Conservation (phyloP, 2,329 filamentous ascomycete genomes). For the Byssochlamys sp. region DNA sequence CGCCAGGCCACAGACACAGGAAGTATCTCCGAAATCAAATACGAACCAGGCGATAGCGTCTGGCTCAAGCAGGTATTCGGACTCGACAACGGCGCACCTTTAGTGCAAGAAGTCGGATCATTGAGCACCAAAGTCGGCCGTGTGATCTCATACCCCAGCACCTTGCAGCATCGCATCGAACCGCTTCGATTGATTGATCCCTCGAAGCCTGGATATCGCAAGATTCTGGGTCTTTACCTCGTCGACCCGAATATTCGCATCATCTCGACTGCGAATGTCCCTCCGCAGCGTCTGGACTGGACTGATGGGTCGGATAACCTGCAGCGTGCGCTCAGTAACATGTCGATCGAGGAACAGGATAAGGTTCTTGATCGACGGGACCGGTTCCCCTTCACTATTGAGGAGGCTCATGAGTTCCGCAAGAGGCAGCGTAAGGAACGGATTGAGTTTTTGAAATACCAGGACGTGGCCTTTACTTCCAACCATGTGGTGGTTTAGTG, state of each 20-base stretch:
- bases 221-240: conserved; percentile 49
- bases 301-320: not conserved
- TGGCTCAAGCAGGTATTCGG: conserved; percentile 24
- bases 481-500: not conserved
- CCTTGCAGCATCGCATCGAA: conserved; percentile 43
- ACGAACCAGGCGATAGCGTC: conserved; percentile 19
- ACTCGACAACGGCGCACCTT: conserved; percentile 15
- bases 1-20: conserved; percentile 30
- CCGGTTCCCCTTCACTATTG: not conserved
- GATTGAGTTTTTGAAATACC: not conserved
- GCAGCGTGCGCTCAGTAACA: not conserved
- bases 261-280: conserved; percentile 45
- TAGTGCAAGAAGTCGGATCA: conserved; percentile 15
- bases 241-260: conserved; percentile 49
- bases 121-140: conserved; percentile 14
- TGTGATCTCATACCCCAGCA: conserved; percentile 22
- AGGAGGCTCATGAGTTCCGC: not conserved
- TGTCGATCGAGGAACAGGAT: not conserved
- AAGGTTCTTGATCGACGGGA: not conserved
- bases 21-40: conserved; percentile 22
- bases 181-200: conserved; percentile 43
- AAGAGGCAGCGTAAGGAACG: not conserved
- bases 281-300: conserved; percentile 40
- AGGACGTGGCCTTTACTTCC: not conserved
- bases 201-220: conserved; percentile 44